Evolutionary conservation across 176 grass and related monocot genomes (phyloP).

Genomic region (Oropetium thomaeum): DNA sequence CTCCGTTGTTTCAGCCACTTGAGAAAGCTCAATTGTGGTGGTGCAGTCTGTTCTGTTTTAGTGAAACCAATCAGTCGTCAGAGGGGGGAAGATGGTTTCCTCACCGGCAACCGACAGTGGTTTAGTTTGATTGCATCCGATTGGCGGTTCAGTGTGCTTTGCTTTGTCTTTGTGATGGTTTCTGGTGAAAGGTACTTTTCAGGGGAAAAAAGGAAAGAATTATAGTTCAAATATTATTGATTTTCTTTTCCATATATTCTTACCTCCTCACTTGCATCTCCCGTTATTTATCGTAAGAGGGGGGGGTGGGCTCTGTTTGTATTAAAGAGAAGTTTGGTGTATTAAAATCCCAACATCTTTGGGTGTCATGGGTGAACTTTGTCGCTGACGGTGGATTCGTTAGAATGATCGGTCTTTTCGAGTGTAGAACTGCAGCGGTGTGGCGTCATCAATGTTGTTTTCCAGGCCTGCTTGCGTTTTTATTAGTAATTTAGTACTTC

Average conservation of each 20-base stretch:
- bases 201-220: not conserved
- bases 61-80: constrained; percentile 30
- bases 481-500: too few species aligned
- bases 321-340: constrained; percentile 31
- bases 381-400: constrained; percentile 14
- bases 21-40: constrained; percentile 36
- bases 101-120: not conserved
- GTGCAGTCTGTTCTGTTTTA: constrained; percentile 18
- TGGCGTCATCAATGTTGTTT: constrained; percentile 37
- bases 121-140: constrained; percentile 30
- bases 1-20: constrained; percentile 35
- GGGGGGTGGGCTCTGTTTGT: constrained; percentile 13
- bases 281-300: constrained; percentile 40
- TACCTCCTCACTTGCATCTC: constrained; percentile 43
- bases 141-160: constrained; percentile 32
- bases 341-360: constrained; percentile 28
- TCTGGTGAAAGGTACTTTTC: not conserved
- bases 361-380: constrained; percentile 22
- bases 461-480: constrained; percentile 29
- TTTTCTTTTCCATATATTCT: too few species aligned
- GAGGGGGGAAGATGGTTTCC: constrained; percentile 28
- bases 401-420: constrained; percentile 33
- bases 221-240: too few species aligned
- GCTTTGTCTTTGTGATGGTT: constrained; percentile 29
- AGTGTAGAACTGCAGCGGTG: constrained; percentile 16